Base-by-base conservation (phyloP, 2,329 filamentous ascomycete genomes). In the Arthrinium phaeospermum region DNA sequence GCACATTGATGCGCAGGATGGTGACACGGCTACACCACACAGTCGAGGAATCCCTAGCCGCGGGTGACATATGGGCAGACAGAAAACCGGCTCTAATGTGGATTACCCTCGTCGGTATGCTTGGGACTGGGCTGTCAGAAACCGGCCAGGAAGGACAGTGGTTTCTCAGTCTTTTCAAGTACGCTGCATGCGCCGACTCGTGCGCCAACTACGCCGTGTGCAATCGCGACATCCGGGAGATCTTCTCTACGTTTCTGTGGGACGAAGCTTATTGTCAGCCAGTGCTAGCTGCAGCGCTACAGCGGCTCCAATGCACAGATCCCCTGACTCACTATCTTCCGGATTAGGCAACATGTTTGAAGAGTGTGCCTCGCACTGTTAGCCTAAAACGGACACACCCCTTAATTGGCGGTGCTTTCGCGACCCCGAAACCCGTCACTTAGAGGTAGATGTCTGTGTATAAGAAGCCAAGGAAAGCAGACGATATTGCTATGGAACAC, bases 311-410 rank as follows among this genome's bases (percentile, higher is more conserved):
- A 19, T 34, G 57, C 57, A 14, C 22, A 10, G 44, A 24, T 19
- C 41, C 41, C n/a, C 27, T 34, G 46, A 45, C 19, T 46, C 72
- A 30, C 45, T 37, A 34, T 30, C 34, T 69, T 72, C 70, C 72
- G 70, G 57, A 73, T 27, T 73, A 73, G 72, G 72, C 72, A 72
- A 67, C 53, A 72, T 72, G 70, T 71, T 24, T 72, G 51, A 70
- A 46, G 13, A 67, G 6, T 16, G 16, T 34, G 19, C 27, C 51
- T 44, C 51, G 45, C 53, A 70, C 69, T 70, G 69, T 70, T 12
- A 22, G 45, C 41, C 30, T 27, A 16, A 53, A 37, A 47, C 14
- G 69, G n/a, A 45, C 51, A 61, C 8, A 22, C n/a, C 34, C 41
- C 51, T 47, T 16, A 67, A 64, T 10, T 8, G 37, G 37, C 51